These are phyloP conservation scores for Colletotrichum sp. DNA, from an alignment of 2,329 filamentous ascomycete genomes.

Conservation along the genomic window DNA sequence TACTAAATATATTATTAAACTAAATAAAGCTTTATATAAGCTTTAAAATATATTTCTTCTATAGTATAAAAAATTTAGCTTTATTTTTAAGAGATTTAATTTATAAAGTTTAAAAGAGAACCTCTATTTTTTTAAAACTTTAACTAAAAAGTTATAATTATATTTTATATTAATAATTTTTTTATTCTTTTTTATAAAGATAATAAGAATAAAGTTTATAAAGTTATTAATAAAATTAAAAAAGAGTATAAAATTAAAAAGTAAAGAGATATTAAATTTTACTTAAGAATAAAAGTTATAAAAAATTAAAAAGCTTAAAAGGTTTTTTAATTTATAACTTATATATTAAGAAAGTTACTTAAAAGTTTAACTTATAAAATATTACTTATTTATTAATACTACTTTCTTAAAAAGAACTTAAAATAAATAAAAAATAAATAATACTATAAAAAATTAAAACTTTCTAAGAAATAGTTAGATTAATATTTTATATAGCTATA, in stretches of 20 bases:
- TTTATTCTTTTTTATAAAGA: rapidly evolving
- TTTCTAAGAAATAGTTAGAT: not conserved
- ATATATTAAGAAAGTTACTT: too few relatives aligned
- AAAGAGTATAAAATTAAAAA: too few relatives aligned
- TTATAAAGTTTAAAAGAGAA: too few relatives aligned
- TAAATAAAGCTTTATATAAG: not conserved
- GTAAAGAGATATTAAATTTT: too few relatives aligned
- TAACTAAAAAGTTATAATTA: too few relatives aligned
- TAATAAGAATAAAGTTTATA: not conserved
- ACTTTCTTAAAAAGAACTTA: too few relatives aligned
- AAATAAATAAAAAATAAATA: rapidly evolving
- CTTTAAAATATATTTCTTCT: not conserved
- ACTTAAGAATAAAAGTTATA: too few relatives aligned
- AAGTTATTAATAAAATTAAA: not conserved
- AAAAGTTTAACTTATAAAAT: too few relatives aligned
- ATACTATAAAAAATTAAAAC: not conserved
- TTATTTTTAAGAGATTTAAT: rapidly evolving
- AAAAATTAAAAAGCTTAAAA: too few relatives aligned
- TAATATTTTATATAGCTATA: not conserved
- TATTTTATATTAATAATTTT: too few relatives aligned
- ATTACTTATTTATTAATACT: too few relatives aligned
- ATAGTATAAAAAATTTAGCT: not conserved
- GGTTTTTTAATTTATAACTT: too few relatives aligned
- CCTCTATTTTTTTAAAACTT: rapidly evolving
- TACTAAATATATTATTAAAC: not conserved